These are phyloP conservation scores for Poa annua DNA, from an alignment of 176 grass and related monocot species.

Conservation along the genomic window DNA sequence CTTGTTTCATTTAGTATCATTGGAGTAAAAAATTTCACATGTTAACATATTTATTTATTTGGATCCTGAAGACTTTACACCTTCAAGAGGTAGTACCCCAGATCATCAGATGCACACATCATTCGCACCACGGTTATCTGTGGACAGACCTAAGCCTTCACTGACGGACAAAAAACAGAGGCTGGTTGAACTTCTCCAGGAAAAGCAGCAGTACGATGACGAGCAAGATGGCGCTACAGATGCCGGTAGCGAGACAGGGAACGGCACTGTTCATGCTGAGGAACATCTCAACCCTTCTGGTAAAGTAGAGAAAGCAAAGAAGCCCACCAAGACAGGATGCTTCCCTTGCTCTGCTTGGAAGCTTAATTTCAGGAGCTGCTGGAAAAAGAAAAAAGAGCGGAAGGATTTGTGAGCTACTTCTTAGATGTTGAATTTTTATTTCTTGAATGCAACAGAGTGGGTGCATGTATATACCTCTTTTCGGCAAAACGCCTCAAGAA, in stretches of 20 bases:
- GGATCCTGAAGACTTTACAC: conserved; percentile 51
- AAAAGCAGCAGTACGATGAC: conserved; percentile 56
- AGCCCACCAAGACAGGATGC: conserved; percentile 45
- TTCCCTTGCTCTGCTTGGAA: conserved; percentile 50
- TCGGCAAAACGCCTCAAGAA: conserved; percentile 5
- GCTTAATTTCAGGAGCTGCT: conserved; percentile 37
- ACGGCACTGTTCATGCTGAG: conserved; percentile 12
- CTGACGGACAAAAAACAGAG: conserved; percentile 46
- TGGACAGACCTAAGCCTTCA: conserved; percentile 31
- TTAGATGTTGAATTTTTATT: background rate
- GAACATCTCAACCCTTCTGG: conserved; percentile 15
- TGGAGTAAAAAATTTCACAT: background rate
- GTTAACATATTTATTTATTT: conserved; percentile 18
- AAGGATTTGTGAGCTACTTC: conserved; percentile 35
- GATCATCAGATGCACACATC: conserved; percentile 36
- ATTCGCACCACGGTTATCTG: background rate
- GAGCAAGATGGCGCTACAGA: conserved; percentile 13
- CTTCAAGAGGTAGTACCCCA: conserved; percentile 61
- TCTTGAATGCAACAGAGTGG: background rate
- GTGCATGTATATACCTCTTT: conserved; percentile 5
- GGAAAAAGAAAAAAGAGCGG: conserved; percentile 36
- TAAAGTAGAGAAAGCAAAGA: conserved; percentile 24
- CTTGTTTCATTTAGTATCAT: background rate
- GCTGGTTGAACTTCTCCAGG: conserved; percentile 68
- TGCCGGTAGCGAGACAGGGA: conserved; percentile 35